Evolutionary conservation across 768 basidiomycete species (phyloP).

Genomic region (Trametes maxima): DNA sequence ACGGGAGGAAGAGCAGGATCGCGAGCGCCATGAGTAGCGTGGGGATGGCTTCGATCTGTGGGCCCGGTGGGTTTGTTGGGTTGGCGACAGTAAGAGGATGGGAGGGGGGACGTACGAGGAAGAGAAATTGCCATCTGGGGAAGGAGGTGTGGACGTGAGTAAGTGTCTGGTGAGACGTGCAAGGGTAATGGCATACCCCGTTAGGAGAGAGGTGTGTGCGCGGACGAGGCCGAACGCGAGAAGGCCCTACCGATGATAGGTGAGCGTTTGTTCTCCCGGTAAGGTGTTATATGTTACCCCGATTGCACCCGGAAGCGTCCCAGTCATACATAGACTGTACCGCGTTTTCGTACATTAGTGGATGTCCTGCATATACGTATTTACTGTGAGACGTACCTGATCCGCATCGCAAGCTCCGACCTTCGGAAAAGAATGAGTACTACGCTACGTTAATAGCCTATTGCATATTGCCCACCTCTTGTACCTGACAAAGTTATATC

Average conservation of each 20-base stretch:
- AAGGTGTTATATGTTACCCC: slow-evolving; percentile 37
- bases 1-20: slow-evolving; percentile 53
- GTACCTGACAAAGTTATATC: slow-evolving; percentile 30
- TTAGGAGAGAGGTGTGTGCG: slow-evolving; percentile 47
- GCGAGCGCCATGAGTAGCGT: slow-evolving; percentile 53
- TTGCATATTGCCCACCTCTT: slow-evolving; percentile 23
- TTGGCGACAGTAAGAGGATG: neutral
- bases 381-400: slow-evolving; percentile 39
- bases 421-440: neutral
- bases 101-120: slow-evolving; percentile 40
- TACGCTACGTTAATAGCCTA: neutral
- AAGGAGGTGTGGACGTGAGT: neutral
- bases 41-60: slow-evolving; percentile 58
- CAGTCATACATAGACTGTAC: slow-evolving; percentile 56
- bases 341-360: neutral
- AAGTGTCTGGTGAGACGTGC: neutral
- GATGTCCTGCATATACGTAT: neutral
- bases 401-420: slow-evolving; percentile 52
- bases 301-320: slow-evolving; percentile 57
- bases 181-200: slow-evolving; percentile 35
- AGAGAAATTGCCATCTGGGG: slow-evolving; percentile 60
- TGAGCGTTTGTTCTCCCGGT: neutral
- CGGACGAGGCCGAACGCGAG: slow-evolving; percentile 60
- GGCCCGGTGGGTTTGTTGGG: neutral
- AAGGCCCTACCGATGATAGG: slow-evolving; percentile 42